Percentiles rank a stretch among this genome's conserved stretches.
phyloP scores from a whole-genome alignment of 2,329 filamentous ascomycete species.

The Fusarium begoniae region DNA sequence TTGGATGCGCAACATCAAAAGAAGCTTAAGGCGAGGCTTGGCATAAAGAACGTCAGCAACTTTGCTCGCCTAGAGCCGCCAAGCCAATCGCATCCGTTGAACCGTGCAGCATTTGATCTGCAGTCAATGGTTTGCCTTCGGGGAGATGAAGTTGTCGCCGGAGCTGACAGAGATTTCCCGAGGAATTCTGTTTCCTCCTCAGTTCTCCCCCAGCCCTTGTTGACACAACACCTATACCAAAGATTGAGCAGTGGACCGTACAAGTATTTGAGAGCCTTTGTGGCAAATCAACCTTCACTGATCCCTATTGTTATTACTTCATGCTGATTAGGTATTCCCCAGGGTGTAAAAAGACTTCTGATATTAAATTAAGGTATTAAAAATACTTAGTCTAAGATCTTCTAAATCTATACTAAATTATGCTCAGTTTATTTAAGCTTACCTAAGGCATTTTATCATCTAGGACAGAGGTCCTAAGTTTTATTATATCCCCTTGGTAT shows the following conservation, averaged over 20 bases:
- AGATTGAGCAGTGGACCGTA: not conserved
- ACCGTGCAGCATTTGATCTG: not conserved
- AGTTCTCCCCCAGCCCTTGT: no score
- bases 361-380: no score
- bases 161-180: not conserved
- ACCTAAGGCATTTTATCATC: no score
- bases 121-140: not conserved
- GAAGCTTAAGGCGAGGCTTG: conserved; percentile 7
- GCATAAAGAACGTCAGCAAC: not conserved
- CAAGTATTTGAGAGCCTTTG: not conserved
- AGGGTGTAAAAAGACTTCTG: no score
- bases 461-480: no score
- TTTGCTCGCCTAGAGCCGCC: not conserved
- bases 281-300: not conserved
- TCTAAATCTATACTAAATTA: no score
- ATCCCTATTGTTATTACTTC: fast-evolving
- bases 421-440: no score
- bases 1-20: not conserved
- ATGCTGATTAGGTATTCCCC: not conserved
- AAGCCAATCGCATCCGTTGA: not conserved
- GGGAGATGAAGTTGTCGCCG: not conserved
- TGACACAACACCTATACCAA: no score
- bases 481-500: no score
- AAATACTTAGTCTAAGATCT: no score
- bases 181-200: not conserved